Evolutionary conservation across 106 monocot species (phyloP).

Genomic region (Apostasia ramifera): DNA sequence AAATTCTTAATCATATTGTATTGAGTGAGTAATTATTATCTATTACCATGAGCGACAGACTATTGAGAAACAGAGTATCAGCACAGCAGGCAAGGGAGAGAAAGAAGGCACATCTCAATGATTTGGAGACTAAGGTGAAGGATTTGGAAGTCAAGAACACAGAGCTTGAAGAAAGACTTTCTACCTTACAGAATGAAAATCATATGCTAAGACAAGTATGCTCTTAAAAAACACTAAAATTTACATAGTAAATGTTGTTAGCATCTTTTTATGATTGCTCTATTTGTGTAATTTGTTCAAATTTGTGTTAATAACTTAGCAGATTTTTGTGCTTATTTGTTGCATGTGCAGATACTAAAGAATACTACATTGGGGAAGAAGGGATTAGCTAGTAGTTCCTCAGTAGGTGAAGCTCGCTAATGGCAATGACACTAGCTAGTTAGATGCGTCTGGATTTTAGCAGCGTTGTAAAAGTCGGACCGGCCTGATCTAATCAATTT

Average conservation of each 20-base stretch:
- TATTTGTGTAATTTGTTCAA: no score
- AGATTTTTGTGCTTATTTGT: no score
- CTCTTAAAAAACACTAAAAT: no score
- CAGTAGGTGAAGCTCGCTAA: not conserved
- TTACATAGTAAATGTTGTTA: no score
- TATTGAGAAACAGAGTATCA: conserved; percentile 62
- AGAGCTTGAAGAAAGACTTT: conserved; percentile 47
- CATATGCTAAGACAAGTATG: conserved; percentile 84
- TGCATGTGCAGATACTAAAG: conserved; percentile 2
- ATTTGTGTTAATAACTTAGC: no score
- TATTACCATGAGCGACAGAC: conserved; percentile 16
- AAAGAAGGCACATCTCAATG: conserved; percentile 55
- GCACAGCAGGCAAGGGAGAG: conserved; percentile 69
- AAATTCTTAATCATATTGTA: no score
- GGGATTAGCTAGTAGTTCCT: not conserved
- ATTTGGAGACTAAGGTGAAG: conserved; percentile 41
- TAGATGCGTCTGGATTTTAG: no score
- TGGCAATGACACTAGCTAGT: no score
- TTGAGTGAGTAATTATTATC: not conserved
- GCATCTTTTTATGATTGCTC: no score
- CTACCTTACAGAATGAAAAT: conserved; percentile 80
- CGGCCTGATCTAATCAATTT: no score
- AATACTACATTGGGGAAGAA: conserved; percentile 2
- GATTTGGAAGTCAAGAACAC: conserved; percentile 37
- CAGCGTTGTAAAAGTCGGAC: no score